Evolutionary conservation across 2,329 filamentous ascomycete species (phyloP).

Genomic region (Aspergillus costaricaensis): DNA sequence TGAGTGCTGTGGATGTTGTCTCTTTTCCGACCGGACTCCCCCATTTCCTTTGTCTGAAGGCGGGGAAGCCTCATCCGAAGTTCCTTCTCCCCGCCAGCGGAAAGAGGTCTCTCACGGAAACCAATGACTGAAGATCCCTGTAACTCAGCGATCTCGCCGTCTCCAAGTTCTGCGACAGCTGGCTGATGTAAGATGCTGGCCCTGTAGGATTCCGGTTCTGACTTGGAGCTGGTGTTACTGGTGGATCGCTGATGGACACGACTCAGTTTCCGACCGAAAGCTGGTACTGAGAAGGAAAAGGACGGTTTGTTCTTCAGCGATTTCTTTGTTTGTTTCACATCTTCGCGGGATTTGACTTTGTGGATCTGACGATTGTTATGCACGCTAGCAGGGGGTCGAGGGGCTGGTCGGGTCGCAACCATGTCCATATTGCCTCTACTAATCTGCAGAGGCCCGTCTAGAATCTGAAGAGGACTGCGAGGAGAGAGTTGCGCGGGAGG

Average conservation of each 20-base stretch:
- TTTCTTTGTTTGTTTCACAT: conserved; percentile 18
- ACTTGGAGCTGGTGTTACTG: conserved; percentile 21
- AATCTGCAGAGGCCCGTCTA: conserved; percentile 35
- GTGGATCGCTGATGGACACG: conserved; percentile 20
- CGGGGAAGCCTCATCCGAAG: conserved; percentile 27
- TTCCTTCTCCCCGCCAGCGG: conserved; percentile 25
- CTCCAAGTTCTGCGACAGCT: neutral
- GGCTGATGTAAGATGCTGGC: neutral
- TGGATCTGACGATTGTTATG: conserved; percentile 16
- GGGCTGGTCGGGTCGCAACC: conserved; percentile 35
- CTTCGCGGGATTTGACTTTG: conserved; percentile 13
- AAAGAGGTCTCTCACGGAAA: conserved; percentile 21
- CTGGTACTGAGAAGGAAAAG: conserved; percentile 23
- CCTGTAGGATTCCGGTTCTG: conserved; percentile 12
- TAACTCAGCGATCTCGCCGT: conserved; percentile 15
- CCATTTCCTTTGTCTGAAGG: conserved; percentile 25
- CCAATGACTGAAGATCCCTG: conserved; percentile 15
- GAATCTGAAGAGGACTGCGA: conserved; percentile 19
- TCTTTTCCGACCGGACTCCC: neutral
- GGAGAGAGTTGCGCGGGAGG: conserved; percentile 12
- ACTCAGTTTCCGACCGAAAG: conserved; percentile 19
- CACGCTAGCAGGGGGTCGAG: conserved; percentile 28
- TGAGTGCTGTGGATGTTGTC: conserved; percentile 1
- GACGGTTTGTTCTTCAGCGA: conserved; percentile 15
- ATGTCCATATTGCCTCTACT: conserved; percentile 38